phyloP scores from a whole-genome alignment of 345 rosid genomes.

The Populus euphratica region DNA sequence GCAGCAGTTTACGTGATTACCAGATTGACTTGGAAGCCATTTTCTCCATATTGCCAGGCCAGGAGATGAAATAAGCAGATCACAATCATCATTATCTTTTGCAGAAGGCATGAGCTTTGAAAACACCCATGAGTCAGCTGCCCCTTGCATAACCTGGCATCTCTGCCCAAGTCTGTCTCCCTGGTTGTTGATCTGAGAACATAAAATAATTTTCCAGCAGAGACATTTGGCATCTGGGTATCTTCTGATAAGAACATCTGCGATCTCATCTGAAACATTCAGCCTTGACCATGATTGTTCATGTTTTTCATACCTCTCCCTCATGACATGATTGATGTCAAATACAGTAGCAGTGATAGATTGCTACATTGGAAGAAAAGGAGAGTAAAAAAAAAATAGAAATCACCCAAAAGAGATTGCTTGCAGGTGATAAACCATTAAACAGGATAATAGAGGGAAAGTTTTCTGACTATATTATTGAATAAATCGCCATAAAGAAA shows the following conservation, averaged over 20 bases:
- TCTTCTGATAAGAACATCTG: constrained; percentile 42
- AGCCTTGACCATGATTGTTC: constrained; percentile 76
- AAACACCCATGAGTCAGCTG: constrained; percentile 60
- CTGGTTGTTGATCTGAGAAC: constrained; percentile 39
- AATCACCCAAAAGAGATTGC: background rate
- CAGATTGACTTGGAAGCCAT: constrained; percentile 47
- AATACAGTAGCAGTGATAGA: constrained; percentile 36
- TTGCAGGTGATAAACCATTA: background rate
- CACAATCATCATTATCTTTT: constrained; percentile 35
- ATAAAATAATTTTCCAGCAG: constrained; percentile 77
- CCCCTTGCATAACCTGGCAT: constrained; percentile 27
- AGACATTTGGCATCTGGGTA: constrained; percentile 63
- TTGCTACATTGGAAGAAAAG: constrained; percentile 43
- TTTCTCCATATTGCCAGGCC: constrained; percentile 81
- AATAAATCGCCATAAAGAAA: no score
- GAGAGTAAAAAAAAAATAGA: background rate
- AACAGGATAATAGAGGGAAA: background rate
- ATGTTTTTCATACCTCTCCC: constrained; percentile 57
- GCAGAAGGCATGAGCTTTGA: constrained; percentile 69
- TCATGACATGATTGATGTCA: constrained; percentile 65
- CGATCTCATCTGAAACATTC: constrained; percentile 72
- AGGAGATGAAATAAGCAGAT: constrained; percentile 51
- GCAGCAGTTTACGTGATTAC: constrained; percentile 47
- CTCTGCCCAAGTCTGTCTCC: constrained; percentile 25
- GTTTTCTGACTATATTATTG: no score